phyloP scores from a whole-genome alignment of 495 filamentous ascomycete genomes.

The Aspergillus nanangensis region DNA sequence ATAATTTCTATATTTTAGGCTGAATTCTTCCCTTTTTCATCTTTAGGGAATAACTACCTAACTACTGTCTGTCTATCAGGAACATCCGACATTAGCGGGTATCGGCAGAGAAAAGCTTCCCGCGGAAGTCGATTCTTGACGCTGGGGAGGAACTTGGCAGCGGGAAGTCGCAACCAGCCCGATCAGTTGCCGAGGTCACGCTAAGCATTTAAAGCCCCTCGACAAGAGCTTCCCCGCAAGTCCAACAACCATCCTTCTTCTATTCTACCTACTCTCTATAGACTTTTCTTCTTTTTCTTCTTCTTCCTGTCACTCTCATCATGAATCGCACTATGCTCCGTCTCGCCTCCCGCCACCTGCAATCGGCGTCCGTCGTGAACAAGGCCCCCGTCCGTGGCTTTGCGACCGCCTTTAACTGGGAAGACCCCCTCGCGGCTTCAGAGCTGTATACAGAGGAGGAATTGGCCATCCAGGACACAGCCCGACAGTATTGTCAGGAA shows the following conservation, averaged over 20 bases:
- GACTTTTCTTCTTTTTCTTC: slow-evolving; percentile 1
- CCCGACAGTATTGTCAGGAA: slow-evolving; percentile 90
- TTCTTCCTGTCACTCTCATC: slow-evolving; percentile 5
- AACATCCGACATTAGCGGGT: no score
- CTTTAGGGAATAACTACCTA: no score
- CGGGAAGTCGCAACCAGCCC: not conserved
- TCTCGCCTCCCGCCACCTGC: slow-evolving; percentile 30
- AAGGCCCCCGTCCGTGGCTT: slow-evolving; percentile 31
- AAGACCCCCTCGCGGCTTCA: slow-evolving; percentile 76
- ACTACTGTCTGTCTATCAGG: no score
- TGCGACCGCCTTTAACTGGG: slow-evolving; percentile 75
- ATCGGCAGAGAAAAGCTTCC: not conserved
- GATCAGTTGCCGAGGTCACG: slow-evolving; percentile 12
- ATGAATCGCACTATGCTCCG: slow-evolving; percentile 39
- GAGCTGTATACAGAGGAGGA: slow-evolving; percentile 85
- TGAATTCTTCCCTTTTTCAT: no score
- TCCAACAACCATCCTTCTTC: not conserved
- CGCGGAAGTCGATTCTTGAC: slow-evolving; percentile 3
- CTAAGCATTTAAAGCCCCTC: not conserved
- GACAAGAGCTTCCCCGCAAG: slow-evolving; percentile 6
- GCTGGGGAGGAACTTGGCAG: no score
- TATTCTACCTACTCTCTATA: not conserved
- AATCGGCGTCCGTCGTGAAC: slow-evolving; percentile 13
- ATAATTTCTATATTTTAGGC: no score
- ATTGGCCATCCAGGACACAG: slow-evolving; percentile 80